Percentiles rank a stretch among this genome's conserved stretches.
phyloP scores from a whole-genome alignment of 129 eudicot species.

The Saposhnikovia divaricata region DNA sequence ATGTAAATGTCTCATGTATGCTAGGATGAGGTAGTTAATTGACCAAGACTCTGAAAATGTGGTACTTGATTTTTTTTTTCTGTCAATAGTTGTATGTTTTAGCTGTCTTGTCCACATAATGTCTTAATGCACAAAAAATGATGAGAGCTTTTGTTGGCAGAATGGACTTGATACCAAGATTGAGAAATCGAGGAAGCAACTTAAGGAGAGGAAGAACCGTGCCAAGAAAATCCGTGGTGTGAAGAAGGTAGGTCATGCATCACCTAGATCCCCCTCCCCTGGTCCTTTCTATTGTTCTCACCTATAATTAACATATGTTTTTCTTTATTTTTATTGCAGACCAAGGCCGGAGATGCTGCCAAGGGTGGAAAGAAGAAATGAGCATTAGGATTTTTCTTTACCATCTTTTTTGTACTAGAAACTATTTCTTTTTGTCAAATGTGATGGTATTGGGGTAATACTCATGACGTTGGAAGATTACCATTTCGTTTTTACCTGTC shows the following conservation, averaged over 20 bases:
- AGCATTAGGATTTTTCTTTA: background rate
- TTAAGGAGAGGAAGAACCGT: slow-evolving; percentile 1
- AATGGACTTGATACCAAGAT: slow-evolving; percentile 9
- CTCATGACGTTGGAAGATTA: background rate
- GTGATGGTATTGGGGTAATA: background rate
- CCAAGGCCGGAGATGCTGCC: slow-evolving; percentile 6
- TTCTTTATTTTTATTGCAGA: background rate
- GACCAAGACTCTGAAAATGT: too few species aligned
- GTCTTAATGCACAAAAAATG: background rate
- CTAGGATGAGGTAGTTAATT: too few species aligned
- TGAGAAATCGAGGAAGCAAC: slow-evolving; percentile 6
- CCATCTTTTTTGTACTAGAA: background rate
- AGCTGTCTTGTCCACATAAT: too few species aligned
- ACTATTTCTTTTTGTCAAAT: background rate
- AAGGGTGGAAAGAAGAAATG: slow-evolving; percentile 9
- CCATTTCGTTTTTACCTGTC: background rate
- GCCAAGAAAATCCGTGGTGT: slow-evolving; percentile 7
- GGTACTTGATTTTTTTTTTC: too few species aligned
- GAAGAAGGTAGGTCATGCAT: background rate
- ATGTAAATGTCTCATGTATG: too few species aligned
- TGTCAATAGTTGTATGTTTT: too few species aligned
- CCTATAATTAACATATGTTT: background rate
- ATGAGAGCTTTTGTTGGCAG: background rate
- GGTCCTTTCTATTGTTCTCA: background rate
- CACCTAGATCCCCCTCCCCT: background rate